Base-by-base conservation (phyloP, 495 filamentous ascomycete species). In the Cetradonia linearis region DNA sequence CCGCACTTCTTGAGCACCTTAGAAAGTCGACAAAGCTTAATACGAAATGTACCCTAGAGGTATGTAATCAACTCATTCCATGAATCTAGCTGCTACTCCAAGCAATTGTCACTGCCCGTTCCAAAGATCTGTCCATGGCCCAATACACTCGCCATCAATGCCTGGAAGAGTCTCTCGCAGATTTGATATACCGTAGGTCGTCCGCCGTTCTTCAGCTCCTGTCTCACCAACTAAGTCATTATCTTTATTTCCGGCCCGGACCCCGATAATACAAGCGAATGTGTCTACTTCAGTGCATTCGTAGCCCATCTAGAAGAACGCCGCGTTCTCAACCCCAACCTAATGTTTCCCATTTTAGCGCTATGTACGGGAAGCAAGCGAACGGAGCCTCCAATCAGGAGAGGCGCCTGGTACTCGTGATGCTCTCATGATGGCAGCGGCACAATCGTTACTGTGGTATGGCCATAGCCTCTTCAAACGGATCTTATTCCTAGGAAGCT, bases 391-490 rank as follows among this genome's bases (percentile, higher is more conserved):
- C 20, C 3, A n/a, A 27, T 5, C 18, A 56, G 44, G 27, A 4
- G n/a, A 58, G 25, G 10, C 23, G 30, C 36, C 30, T 11, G 20
- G 54, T 23, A 46, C 59, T 14, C 23, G 37, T 14, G 53, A 28
- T n/a, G 16, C 7, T 8, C 16, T 38, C 28, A 18, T 62, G 6
- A 8, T 58, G 28, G 34, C 30, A 16, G 31, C 54, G 38, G 59
- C 59, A 42, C 27, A 62, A 25, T 28, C 25, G 7, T 18, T 48
- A 11, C 28, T 61, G 9, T 58, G n/a, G 54, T 46, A 5, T 18
- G 31, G 37, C 5, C 34, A 62, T 5, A 57, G 36, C 59, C 42
- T 58, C 49, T 62, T 58, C 38, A 58, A 46, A 54, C 34, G 46
- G 10, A 50, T 62, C 33, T 7, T 48, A 34, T 36, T 28, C 38